phyloP scores from a whole-genome alignment of 2,329 filamentous ascomycete genomes.

The Phoma sp. region DNA sequence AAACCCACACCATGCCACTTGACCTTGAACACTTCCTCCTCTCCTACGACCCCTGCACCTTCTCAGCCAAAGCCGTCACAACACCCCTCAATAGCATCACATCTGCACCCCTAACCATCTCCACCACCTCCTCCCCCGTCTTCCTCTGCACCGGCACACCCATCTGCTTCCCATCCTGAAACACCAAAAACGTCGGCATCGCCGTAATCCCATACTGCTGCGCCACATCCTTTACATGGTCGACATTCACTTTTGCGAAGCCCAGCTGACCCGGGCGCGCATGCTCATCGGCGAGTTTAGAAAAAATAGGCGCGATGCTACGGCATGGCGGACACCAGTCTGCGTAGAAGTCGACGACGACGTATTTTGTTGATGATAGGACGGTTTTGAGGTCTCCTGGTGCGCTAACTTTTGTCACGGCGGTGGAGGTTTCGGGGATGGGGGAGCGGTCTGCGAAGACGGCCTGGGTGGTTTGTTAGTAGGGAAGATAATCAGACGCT shows the following conservation, averaged over 20 bases:
- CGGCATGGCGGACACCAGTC: slow-evolving; percentile 64
- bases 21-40: not conserved
- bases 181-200: slow-evolving; percentile 35
- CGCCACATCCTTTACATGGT: slow-evolving; percentile 57
- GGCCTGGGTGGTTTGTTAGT: slow-evolving; percentile 3
- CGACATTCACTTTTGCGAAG: slow-evolving; percentile 64
- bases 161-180: slow-evolving; percentile 24
- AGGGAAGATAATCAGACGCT: too few species aligned
- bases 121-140: slow-evolving; percentile 10
- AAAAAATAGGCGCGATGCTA: slow-evolving; percentile 58
- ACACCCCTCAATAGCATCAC: slow-evolving; percentile 18
- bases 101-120: slow-evolving; percentile 11
- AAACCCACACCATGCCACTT: too few species aligned
- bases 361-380: slow-evolving; percentile 2
- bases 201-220: slow-evolving; percentile 56
- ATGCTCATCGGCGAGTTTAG: slow-evolving; percentile 58
- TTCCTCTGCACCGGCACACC: slow-evolving; percentile 20
- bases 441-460: slow-evolving; percentile 13
- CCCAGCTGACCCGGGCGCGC: slow-evolving; percentile 52
- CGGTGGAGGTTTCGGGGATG: slow-evolving; percentile 13
- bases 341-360: slow-evolving; percentile 24
- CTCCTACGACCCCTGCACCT: not conserved
- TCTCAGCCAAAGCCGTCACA: slow-evolving; percentile 15
- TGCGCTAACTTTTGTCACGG: slow-evolving; percentile 1
- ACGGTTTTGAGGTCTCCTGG: not conserved